Evolutionary conservation across 1,139 yeast species (phyloP).

Genomic region (Taphrina pruni): DNA sequence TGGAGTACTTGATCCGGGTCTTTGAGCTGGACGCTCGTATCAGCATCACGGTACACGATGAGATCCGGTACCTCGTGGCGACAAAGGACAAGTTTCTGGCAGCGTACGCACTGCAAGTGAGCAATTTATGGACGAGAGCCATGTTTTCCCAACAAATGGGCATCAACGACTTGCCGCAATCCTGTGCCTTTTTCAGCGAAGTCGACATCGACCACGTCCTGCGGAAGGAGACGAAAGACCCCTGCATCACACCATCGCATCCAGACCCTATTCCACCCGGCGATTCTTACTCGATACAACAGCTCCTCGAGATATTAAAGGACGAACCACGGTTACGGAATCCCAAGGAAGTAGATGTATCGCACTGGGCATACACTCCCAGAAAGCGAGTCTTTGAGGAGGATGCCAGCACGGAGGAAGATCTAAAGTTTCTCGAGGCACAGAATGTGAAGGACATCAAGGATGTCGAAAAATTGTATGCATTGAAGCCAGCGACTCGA

Average conservation of each 20-base stretch:
- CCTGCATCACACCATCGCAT: conserved; percentile 90
- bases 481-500: background rate
- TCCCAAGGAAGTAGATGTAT: background rate
- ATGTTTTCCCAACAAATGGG: conserved; percentile 95
- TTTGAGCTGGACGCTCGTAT: conserved; percentile 79
- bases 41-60: conserved; percentile 92
- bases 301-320: conserved; percentile 43
- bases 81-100: conserved; percentile 75
- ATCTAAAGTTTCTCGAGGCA: conserved; percentile 22
- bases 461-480: conserved; percentile 16
- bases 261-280: conserved; percentile 77
- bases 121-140: conserved; percentile 95
- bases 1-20: conserved; percentile 76
- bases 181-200: conserved; percentile 93
- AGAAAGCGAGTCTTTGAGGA: conserved; percentile 21
- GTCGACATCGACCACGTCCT: conserved; percentile 88
- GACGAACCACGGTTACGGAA: conserved; percentile 10
- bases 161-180: conserved; percentile 85
- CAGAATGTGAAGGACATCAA: conserved; percentile 18
- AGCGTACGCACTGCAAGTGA: conserved; percentile 82
- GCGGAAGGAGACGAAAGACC: conserved; percentile 85
- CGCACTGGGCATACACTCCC: conserved; percentile 15
- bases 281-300: conserved; percentile 67
- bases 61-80: conserved; percentile 77
- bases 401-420: background rate